Evolutionary conservation across 192 early-diverging fungal genomes (phyloP).

Genomic region (Oehlia diaphana): DNA sequence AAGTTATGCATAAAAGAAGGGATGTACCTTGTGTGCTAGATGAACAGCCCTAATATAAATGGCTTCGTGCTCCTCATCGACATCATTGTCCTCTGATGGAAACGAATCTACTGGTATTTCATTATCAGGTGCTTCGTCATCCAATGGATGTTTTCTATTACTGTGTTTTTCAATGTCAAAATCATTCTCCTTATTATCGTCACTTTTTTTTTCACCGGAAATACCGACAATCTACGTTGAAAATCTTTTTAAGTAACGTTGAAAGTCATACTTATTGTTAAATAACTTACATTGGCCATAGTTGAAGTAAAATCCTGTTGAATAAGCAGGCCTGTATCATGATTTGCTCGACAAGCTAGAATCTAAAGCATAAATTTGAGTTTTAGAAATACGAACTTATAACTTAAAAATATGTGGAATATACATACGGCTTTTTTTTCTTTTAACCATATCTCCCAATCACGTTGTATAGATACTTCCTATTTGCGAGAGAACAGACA

Average conservation of each 20-base stretch:
- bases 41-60: too few relatives aligned
- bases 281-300: constrained; percentile 6
- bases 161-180: constrained; percentile 8
- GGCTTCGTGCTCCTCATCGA: too few relatives aligned
- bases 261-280: constrained; percentile 1
- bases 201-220: not conserved
- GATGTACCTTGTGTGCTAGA: too few relatives aligned
- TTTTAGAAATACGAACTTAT: constrained; percentile 20
- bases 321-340: not conserved
- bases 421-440: constrained; percentile 32
- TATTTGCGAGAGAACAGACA: constrained; percentile 25
- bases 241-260: not conserved
- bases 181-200: not conserved
- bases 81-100: too few relatives aligned
- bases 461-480: constrained; percentile 27
- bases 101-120: too few relatives aligned
- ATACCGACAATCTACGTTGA: constrained; percentile 10
- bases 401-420: constrained; percentile 16
- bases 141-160: constrained; percentile 6
- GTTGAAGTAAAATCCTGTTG: constrained; percentile 29
- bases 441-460: constrained; percentile 31
- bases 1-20: too few relatives aligned
- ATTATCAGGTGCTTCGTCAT: not conserved
- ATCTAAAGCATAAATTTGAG: constrained; percentile 30
- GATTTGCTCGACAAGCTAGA: constrained; percentile 22